phyloP scores from a whole-genome alignment of 495 filamentous ascomycete genomes.

The Chaetomium tenue region DNA sequence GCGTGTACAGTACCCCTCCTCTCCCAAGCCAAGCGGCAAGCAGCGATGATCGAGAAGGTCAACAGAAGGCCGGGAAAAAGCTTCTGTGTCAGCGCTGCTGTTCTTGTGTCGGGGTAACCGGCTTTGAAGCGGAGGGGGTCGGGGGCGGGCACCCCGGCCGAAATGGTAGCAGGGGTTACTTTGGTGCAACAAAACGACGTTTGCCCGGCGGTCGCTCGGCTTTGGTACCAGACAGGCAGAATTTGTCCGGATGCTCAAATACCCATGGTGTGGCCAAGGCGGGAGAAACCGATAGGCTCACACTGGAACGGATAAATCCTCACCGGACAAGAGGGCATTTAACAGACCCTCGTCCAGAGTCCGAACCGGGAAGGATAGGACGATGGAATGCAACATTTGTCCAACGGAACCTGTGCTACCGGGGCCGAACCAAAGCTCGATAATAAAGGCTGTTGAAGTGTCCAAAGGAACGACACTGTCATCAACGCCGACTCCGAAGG shows the following conservation, averaged over 20 bases:
- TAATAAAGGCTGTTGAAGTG: not conserved
- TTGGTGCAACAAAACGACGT: not conserved
- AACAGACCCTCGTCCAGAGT: not conserved
- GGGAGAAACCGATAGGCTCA: constrained; percentile 24
- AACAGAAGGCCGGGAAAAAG: not conserved
- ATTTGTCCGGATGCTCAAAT: constrained; percentile 15
- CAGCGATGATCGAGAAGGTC: not conserved
- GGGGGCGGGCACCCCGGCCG: not conserved
- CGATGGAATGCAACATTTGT: constrained; percentile 21
- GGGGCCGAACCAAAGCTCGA: not conserved
- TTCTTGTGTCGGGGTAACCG: not conserved
- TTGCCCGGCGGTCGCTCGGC: not conserved
- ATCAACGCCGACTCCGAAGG: not conserved
- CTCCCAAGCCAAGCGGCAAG: not conserved
- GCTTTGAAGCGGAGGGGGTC: not conserved
- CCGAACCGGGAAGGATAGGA: constrained; percentile 11
- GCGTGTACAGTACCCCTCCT: constrained; percentile 2
- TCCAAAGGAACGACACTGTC: not conserved
- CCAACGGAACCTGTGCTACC: constrained; percentile 15
- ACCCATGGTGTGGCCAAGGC: constrained; percentile 23
- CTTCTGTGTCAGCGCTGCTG: not conserved
- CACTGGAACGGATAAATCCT: constrained; percentile 22
- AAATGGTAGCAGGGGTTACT: not conserved
- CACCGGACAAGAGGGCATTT: constrained; percentile 2
- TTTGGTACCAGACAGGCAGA: constrained; percentile 23